Conservation (phyloP, 2,329 filamentous ascomycete genomes). For the Sporothrix protearum region DNA sequence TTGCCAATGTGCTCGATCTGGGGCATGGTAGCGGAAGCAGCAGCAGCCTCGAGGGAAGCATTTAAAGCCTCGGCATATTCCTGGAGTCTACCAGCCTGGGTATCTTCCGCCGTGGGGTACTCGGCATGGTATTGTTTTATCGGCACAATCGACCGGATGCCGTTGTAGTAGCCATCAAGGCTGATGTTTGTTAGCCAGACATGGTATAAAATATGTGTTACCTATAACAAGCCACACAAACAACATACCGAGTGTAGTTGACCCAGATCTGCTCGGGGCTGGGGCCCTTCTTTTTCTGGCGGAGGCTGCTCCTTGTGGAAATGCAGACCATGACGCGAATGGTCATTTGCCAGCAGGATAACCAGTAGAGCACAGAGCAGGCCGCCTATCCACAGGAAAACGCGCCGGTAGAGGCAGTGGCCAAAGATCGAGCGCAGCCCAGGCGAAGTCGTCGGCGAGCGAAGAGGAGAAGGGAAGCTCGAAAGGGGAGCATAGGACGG, state of each 20-base stretch:
- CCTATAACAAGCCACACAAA: background rate
- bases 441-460: slow-evolving; percentile 5
- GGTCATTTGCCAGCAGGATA: slow-evolving; percentile 30
- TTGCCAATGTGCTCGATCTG: background rate
- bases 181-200: slow-evolving; percentile 42
- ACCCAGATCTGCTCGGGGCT: slow-evolving; percentile 36
- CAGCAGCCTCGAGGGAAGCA: slow-evolving; percentile 30
- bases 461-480: background rate
- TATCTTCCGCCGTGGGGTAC: slow-evolving; percentile 55
- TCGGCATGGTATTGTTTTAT: slow-evolving; percentile 65
- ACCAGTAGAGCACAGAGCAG: slow-evolving; percentile 30
- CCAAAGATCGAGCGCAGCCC: slow-evolving; percentile 40
- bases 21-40: slow-evolving; percentile 24
- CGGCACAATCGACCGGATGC: slow-evolving; percentile 66
- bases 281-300: slow-evolving; percentile 33
- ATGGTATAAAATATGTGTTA: background rate
- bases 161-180: slow-evolving; percentile 75
- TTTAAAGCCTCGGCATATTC: slow-evolving; percentile 19
- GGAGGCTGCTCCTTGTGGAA: slow-evolving; percentile 30
- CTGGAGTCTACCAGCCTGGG: slow-evolving; percentile 15
- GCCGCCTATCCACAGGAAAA: slow-evolving; percentile 50
- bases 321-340: slow-evolving; percentile 27
- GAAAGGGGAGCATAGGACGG: slow-evolving; percentile 24
- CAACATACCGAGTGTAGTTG: slow-evolving; percentile 43
- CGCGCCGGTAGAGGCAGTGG: slow-evolving; percentile 51